Base-by-base conservation (phyloP, 352 stramenopile genomes). In the Pythium dissotocum region DNA sequence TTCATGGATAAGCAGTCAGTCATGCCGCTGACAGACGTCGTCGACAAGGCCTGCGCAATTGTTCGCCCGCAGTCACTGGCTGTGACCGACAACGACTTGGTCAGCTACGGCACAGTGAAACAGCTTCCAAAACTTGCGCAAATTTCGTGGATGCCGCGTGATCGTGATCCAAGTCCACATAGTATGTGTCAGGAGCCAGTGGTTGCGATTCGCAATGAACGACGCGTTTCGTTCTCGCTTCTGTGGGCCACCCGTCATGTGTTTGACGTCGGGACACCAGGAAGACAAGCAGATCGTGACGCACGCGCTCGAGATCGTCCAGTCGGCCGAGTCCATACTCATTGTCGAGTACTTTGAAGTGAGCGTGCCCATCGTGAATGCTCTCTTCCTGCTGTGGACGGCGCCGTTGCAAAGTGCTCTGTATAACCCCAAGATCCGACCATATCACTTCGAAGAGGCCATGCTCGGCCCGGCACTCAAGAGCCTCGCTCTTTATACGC, bases 291-390 rank as follows among this genome's bases (percentile, higher is more conserved):
- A 56, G 10, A 24, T 61, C 18, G 14, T 68, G 6, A 30, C 13
- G 10, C 61, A 55, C 21, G 51, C 49, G 8, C 21, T 60, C 0
- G 48, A 71, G 18, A 62, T 66, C 28, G 2, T 65, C 44, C 56
- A 66, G 14, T 33, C 48, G 2, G 65, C 65, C 28, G 57, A 65
- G 28, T 62, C 56, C 1, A 66, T 71, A 10, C 58, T 71, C 0
- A 46, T 66, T 18, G 49, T 61, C 24, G 65, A 70, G 56, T 70
- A 65, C 24, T 56, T 64, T 16, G 63, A 70, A 56, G 55, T 70
- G 18, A 44, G n/a, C 1, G 28, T 71, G 6, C 57, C 58, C 0
- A 42, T 65, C 5, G 40, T 51, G 18, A 65, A 62, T 40, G 58
- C 6, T 4, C 16, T 61, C 0, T 66, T 66, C 33, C 13, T 71